Percentiles rank a stretch among this genome's conserved stretches.
These are phyloP conservation scores for Primulina huaijiensis DNA, from an alignment of 257 asterid species.

Conservation along the genomic window DNA sequence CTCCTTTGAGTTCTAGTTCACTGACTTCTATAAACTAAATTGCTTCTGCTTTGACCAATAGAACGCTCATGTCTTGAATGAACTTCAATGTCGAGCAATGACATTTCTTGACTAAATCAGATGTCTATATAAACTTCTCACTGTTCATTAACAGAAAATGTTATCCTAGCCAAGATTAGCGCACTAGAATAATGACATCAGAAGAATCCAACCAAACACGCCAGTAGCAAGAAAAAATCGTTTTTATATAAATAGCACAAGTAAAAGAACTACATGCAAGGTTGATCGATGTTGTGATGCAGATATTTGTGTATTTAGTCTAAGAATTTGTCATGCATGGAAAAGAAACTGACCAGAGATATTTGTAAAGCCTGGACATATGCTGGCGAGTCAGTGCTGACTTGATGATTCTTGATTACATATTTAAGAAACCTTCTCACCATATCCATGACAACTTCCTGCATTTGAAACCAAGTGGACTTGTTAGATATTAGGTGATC, in stretches of 20 bases:
- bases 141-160: too few species aligned
- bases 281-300: background rate
- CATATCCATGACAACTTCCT: slow-evolving; percentile 53
- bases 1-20: background rate
- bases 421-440: slow-evolving; percentile 55
- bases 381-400: slow-evolving; percentile 48
- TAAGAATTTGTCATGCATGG: background rate
- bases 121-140: too few species aligned
- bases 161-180: background rate
- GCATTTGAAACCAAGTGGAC: slow-evolving; percentile 38
- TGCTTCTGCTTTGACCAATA: background rate
- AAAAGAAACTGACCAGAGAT: slow-evolving; percentile 63
- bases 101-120: too few species aligned
- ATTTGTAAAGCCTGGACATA: slow-evolving; percentile 74
- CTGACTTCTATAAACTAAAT: background rate
- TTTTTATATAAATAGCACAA: background rate
- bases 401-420: slow-evolving; percentile 59
- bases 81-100: too few species aligned
- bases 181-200: background rate
- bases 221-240: background rate
- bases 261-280: background rate
- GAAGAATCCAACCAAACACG: background rate
- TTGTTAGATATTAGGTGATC: slow-evolving; percentile 19
- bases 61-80: background rate
- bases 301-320: background rate